Conservation (phyloP, 192 early-diverging fungal species). For the Podila horticola region DNA sequence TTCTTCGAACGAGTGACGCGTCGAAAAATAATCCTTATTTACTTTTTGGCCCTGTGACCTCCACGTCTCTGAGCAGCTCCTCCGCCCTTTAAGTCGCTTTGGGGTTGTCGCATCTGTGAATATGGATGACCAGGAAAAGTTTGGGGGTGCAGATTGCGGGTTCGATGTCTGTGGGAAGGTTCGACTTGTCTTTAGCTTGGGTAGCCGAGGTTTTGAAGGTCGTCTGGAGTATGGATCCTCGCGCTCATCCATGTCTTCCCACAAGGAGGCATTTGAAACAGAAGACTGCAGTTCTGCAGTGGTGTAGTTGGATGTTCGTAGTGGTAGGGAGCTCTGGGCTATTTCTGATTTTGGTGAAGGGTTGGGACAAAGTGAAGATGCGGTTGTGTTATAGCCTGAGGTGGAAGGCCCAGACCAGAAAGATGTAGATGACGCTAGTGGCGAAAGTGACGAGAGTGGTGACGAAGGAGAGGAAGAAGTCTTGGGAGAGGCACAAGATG, state of each 20-base stretch:
- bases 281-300: conserved; percentile 21
- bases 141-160: neutral
- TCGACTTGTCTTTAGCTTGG: neutral
- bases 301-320: conserved; percentile 3
- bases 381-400: neutral
- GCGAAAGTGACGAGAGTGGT: neutral
- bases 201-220: conserved; percentile 5
- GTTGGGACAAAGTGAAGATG: neutral
- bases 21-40: too few relatives aligned
- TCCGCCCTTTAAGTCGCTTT: too few relatives aligned
- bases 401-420: neutral
- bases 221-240: neutral
- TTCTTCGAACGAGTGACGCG: too few relatives aligned
- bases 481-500: neutral
- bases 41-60: too few relatives aligned
- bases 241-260: neutral
- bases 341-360: neutral
- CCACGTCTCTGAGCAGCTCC: too few relatives aligned
- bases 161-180: neutral
- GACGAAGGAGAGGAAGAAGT: conserved; percentile 6
- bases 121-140: neutral
- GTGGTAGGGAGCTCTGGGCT: neutral
- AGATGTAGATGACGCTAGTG: neutral
- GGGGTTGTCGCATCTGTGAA: neutral
- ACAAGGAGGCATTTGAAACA: neutral